Base-by-base conservation (phyloP, 106 monocot genomes). In the Dendrobium catenatum region DNA sequence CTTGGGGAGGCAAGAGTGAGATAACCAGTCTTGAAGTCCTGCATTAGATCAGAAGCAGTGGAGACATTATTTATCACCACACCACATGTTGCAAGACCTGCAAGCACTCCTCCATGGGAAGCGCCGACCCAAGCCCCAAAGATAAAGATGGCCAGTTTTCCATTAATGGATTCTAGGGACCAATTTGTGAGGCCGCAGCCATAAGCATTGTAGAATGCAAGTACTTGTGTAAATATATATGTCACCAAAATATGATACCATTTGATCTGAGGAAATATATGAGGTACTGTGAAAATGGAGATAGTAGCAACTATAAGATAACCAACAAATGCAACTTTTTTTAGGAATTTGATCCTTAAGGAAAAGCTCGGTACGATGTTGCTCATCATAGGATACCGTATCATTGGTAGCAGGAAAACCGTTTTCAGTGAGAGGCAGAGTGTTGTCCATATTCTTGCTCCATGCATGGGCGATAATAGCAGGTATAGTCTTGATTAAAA, bases 141-240 rank as follows among this genome's bases (percentile, higher is more conserved):
- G 7, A 77, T 80, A 80, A 93, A 93, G 58, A 93, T 84, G 42
- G 85, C 73, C n/a, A 88, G 73, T 56, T 93, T 93, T 18, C 93
- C 93, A 61, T 93, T 90, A 76, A 78, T 90, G n/a, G 84, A 81
- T 42, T 81, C 90, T 8, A 90, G 82, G 10, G 79, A 82, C 90
- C 87, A 87, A 47, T 90, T 87, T 0, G 89, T 90, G 47, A 90
- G 87, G 31, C 86, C 89, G 44, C 13, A 13, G 5, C 84, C 89
- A 24, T 86, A 86, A 54, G 89, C 81, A 42, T 86, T 89, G 84
- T 86, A 89, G 76, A 89, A 89, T 64, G 83, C 86, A 1, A 89
- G 67, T 26, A 87, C 75, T 0, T 87, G 89, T 5, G 89, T 84
- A 9, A 85, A 76, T 27, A 81, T 40, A 76, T 88, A 88, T 16